Conservation (phyloP, 768 basidiomycete species). For the Xerocomus spinulosus region DNA sequence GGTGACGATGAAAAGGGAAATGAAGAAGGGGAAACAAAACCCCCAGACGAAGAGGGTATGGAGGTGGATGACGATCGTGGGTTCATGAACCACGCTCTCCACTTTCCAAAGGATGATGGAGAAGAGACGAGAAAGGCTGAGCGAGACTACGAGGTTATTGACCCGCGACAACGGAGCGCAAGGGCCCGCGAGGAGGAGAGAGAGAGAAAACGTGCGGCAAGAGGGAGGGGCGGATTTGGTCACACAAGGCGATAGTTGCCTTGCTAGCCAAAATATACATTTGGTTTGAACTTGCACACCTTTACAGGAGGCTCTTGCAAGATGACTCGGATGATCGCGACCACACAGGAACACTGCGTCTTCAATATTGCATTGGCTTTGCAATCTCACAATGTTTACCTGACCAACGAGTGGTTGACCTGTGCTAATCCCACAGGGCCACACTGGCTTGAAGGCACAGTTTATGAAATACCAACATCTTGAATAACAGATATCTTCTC, state of each 20-base stretch:
- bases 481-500: too few species aligned
- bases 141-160: constrained; percentile 86
- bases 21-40: constrained; percentile 16
- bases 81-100: constrained; percentile 67
- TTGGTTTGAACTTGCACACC: too few species aligned
- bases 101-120: constrained; percentile 73
- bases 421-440: too few species aligned
- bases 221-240: constrained; percentile 18
- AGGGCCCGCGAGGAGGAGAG: constrained; percentile 74
- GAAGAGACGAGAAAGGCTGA: constrained; percentile 77
- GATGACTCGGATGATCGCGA: too few species aligned
- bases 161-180: constrained; percentile 69
- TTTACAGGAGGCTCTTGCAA: too few species aligned
- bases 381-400: too few species aligned
- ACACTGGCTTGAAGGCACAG: too few species aligned
- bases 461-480: too few species aligned
- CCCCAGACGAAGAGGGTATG: constrained; percentile 44
- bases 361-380: too few species aligned
- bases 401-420: too few species aligned
- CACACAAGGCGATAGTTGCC: constrained; percentile 21
- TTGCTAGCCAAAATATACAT: too few species aligned
- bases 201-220: constrained; percentile 48
- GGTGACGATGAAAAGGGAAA: constrained; percentile 13
- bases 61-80: constrained; percentile 77
- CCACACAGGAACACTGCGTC: too few species aligned